Base-by-base conservation (phyloP, 495 filamentous ascomycete genomes). In the Xylaria scruposa region DNA sequence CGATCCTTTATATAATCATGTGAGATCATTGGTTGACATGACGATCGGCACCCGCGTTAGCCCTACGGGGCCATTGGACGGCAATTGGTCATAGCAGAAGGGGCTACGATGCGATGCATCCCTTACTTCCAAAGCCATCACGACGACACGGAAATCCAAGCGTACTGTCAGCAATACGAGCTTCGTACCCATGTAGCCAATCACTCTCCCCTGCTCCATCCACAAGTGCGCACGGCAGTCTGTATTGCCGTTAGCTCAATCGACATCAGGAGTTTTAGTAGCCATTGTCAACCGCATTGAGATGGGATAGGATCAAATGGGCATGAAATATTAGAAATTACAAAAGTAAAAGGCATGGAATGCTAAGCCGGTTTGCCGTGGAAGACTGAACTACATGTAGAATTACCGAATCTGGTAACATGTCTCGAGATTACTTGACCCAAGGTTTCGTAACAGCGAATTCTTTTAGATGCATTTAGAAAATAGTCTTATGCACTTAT, bases 121-220 rank as follows among this genome's bases (percentile, higher is more conserved):
- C 53, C 46, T 36, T 53, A 9, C 46, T n/a, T 3, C 63, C 21
- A 46, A 4, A 36, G 49, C 46, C 46, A 26, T 53, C 62, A 38
- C 38, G 38, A 63, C 10, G 33, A 21, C 8, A 44, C 60, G 9
- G 15, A 49, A 12, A 3, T 1, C 15, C 24, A 49, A 47, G 40
- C 61, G 40, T 51, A 31, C 46, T 5, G 46, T 67, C 63, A 67
- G 44, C 63, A 67, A 67, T 53, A 67, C 63, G 63, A 67, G 46
- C 63, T 53, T 67, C 29, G 19, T 40, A 47, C 29, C 46, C 63
- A 67, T 31, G 47, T 2, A 67, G 2, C 63, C 63, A 67, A 67
- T 53, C 62, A 63, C 17, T 19, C 46, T 66, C 63, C 63, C 63
- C 46, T 67, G 63, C 1, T 53, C 29, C 46, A 8, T 29, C 19